Evolutionary conservation across 1,284 basidiomycete genomes (phyloP).

Genomic region (Microbotryum lychnidis-dioicae): DNA sequence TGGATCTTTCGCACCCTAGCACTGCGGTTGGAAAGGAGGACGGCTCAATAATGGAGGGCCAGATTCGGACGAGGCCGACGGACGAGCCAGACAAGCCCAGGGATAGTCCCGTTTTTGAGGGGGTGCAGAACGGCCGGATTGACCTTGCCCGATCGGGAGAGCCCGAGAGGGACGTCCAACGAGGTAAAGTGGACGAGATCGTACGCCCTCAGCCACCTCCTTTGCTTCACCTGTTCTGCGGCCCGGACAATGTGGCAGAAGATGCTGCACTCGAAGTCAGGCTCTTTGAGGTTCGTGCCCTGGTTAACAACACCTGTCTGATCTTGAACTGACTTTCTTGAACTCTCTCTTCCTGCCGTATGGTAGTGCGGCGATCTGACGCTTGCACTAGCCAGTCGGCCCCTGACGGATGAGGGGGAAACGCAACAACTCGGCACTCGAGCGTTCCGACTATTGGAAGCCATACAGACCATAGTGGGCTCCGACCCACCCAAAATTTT

Average conservation of each 20-base stretch:
- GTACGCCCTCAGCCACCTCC: no score
- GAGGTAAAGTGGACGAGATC: not conserved
- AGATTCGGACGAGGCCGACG: not conserved
- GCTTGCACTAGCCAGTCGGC: conserved; percentile 6
- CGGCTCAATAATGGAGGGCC: not conserved
- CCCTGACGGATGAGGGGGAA: not conserved
- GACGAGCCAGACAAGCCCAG: not conserved
- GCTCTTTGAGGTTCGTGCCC: conserved; percentile 4
- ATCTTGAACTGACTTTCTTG: no score
- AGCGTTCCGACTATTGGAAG: conserved; percentile 19
- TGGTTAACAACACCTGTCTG: no score
- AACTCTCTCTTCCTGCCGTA: no score
- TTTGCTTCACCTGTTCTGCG: conserved; percentile 1
- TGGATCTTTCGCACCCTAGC: not conserved
- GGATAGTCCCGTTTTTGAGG: not conserved
- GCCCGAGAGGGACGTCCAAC: not conserved
- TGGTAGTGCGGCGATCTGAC: conserved; percentile 12
- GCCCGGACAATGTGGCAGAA: not conserved
- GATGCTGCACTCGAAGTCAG: not conserved
- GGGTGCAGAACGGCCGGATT: not conserved
- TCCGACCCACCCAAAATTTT: no score
- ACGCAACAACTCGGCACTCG: conserved; percentile 5
- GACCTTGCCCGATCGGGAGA: not conserved
- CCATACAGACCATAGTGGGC: conserved; percentile 17
- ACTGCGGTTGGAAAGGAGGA: not conserved